Base-by-base conservation (phyloP, 805 yeast genomes). In the Saturnispora mendoncae region DNA sequence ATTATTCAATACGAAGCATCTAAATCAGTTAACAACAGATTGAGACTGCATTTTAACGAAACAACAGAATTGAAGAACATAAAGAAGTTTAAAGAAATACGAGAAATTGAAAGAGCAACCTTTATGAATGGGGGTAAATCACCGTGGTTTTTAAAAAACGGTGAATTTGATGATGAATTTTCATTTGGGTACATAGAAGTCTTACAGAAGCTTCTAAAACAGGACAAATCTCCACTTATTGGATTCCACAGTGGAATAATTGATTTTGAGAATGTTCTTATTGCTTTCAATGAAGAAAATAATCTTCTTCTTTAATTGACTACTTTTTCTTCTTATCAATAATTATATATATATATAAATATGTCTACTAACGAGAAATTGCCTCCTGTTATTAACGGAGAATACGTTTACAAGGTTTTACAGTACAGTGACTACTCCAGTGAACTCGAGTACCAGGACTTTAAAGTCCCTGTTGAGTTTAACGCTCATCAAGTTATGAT, bases 401-500 rank as follows among this genome's bases (percentile, higher is more conserved):
- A 34, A 4, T 24, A 47, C 4, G 19, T 17, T 12, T 31, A 46
- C 13, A 46, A 41, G 14, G 52, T 51, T 6, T 17, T 50, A 6
- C 49, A 50, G 5, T 53, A 46, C 15, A 15, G 33, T 6, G 45
- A 45, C 15, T 40, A 38, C 25, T 25, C 46, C 2, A 43, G 47
- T 4, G 52, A 51, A 14, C 19, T 39, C 1, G 8, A 19, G 1
- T 21, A 44, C 2, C 28, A 36, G 8, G 33, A 47, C 5, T 18
- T 51, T 4, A 38, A 46, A 13, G 31, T 36, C 13, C 44, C 49
- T 8, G 31, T 36, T 15, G 26, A 41, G 4, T 47, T 46, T 4
- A 35, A 33, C 7, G 46, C 51, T n/a, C 36, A 30, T 8, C 51
- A 54, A 29, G 9, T 54, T 2, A 34, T 52, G 17, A 39, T 54